Conservation (phyloP, 345 rosid species). For the Cardamine resedifolia region DNA sequence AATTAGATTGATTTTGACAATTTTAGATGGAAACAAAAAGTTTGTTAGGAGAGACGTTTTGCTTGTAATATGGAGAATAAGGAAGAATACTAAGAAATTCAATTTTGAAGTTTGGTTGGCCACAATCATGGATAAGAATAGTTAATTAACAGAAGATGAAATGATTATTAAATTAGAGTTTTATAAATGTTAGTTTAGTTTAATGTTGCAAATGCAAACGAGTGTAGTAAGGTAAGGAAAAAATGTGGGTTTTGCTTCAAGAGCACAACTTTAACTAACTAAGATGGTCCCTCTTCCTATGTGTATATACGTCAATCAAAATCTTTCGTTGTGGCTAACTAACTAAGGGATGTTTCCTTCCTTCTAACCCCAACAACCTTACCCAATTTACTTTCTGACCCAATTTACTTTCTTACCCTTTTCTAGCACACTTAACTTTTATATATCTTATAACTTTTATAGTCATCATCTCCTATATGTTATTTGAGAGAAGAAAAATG, state of each 20-base stretch:
- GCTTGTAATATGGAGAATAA: constrained; percentile 42
- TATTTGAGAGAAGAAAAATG: background rate
- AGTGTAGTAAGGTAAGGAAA: constrained; percentile 31
- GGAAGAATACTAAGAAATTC: background rate
- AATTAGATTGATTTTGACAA: background rate
- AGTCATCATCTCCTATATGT: background rate
- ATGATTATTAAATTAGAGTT: constrained; percentile 3
- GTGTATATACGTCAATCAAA: constrained; percentile 38
- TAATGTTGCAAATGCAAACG: constrained; percentile 15
- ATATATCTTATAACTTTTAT: too few relatives aligned
- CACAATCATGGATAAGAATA: constrained; percentile 25
- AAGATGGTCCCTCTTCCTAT: constrained; percentile 41
- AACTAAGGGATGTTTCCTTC: constrained; percentile 32
- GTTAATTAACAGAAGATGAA: background rate
- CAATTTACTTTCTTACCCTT: too few relatives aligned
- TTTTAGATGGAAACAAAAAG: constrained; percentile 9
- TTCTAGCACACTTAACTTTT: too few relatives aligned
- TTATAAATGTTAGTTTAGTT: constrained; percentile 1
- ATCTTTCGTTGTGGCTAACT: constrained; percentile 38
- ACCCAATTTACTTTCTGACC: background rate
- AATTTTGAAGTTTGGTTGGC: constrained; percentile 25
- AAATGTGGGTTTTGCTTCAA: constrained; percentile 45
- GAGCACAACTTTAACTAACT: constrained; percentile 70
- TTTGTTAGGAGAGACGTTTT: constrained; percentile 40
- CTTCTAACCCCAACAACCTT: constrained; percentile 50